phyloP scores from a whole-genome alignment of 805 yeast species.

The Candida broadrunensis region DNA sequence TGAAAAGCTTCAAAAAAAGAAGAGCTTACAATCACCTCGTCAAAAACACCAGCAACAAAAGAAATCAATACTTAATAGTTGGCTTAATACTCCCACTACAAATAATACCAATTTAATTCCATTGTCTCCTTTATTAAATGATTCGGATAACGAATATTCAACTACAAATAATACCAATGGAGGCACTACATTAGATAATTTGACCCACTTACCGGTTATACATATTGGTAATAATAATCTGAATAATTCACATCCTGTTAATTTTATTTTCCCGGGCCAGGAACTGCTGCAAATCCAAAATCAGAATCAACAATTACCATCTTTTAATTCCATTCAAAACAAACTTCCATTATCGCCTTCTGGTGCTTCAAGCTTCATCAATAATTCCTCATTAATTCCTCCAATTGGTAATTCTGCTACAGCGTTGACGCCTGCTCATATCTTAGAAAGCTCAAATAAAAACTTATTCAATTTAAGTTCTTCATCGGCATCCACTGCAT shows the following conservation, averaged over 20 bases:
- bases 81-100: conserved; percentile 5
- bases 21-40: neutral
- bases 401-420: conserved; percentile 16
- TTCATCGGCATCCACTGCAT: neutral
- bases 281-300: conserved; percentile 21
- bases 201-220: conserved; percentile 14
- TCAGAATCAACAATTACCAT: conserved; percentile 32
- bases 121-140: conserved; percentile 8
- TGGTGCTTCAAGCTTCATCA: conserved; percentile 2
- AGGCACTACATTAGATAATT: conserved; percentile 7
- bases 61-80: conserved; percentile 7
- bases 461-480: neutral
- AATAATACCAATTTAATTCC: conserved; percentile 7
- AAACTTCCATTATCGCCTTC: conserved; percentile 26
- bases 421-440: conserved; percentile 26
- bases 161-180: conserved; percentile 2
- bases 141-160: conserved; percentile 5
- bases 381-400: conserved; percentile 7
- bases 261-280: conserved; percentile 17
- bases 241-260: conserved; percentile 2
- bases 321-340: conserved; percentile 34
- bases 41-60: conserved; percentile 5
- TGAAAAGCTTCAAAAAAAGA: neutral
- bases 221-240: conserved; percentile 1
- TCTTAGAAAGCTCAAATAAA: conserved; percentile 13